These are phyloP conservation scores for Articulospora tetracladia DNA, from an alignment of 495 filamentous ascomycete genomes.

Conservation along the genomic window DNA sequence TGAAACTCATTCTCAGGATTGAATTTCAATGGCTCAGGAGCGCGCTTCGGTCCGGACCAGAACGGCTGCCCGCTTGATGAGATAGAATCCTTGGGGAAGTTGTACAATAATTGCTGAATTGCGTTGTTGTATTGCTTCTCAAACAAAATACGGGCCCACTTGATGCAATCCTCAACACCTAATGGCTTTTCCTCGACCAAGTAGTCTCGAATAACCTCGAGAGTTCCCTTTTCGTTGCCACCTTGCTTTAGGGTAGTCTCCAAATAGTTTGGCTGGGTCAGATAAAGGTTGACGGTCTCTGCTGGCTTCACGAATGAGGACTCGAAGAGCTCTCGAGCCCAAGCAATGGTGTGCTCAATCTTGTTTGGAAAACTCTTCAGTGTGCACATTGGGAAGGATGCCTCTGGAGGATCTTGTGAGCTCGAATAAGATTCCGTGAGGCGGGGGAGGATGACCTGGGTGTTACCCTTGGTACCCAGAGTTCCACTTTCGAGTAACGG, in stretches of 20 bases:
- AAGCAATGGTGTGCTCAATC: constrained; percentile 99
- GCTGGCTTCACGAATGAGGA: constrained; percentile 88
- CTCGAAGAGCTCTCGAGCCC: constrained; percentile 94
- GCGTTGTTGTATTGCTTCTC: constrained; percentile 97
- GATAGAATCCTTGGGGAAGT: constrained; percentile 91
- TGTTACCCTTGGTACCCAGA: constrained; percentile 97
- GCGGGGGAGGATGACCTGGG: constrained; percentile 85
- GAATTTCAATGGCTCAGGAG: constrained; percentile 87
- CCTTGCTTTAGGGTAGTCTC: constrained; percentile 86
- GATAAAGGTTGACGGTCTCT: constrained; percentile 92
- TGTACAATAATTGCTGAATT: constrained; percentile 94
- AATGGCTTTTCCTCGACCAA: constrained; percentile 91
- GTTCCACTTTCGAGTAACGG: constrained; percentile 95
- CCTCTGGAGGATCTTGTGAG: constrained; percentile 96
- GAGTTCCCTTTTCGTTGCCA: constrained; percentile 92
- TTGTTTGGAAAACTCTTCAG: constrained; percentile 96
- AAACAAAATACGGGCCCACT: constrained; percentile 90
- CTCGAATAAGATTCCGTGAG: constrained; percentile 98
- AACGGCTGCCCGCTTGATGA: constrained; percentile 88
- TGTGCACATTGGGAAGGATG: constrained; percentile 98
- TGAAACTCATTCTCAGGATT: constrained; percentile 80
- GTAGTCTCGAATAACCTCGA: constrained; percentile 85
- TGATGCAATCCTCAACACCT: constrained; percentile 91
- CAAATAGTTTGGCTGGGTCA: constrained; percentile 87
- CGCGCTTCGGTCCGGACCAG: constrained; percentile 99